Conservation (phyloP, 495 filamentous ascomycete genomes). For the Lentithecium fluviatile region DNA sequence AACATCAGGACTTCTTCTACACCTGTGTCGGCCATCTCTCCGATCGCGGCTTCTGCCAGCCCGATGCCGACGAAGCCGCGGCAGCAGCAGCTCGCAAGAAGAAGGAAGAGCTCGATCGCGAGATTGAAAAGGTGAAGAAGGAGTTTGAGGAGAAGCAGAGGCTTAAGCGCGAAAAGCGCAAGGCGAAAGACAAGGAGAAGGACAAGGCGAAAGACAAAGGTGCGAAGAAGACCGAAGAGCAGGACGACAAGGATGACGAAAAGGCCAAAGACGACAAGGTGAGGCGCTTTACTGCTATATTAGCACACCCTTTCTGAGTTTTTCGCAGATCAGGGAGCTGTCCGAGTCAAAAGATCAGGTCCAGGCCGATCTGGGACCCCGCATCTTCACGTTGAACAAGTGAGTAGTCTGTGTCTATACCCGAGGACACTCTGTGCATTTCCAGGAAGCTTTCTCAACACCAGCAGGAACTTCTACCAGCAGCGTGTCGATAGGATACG, state of each 20-base stretch:
- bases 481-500: slow-evolving; percentile 76
- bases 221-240: slow-evolving; percentile 41
- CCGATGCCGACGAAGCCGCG: slow-evolving; percentile 74
- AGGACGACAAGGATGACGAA: slow-evolving; percentile 46
- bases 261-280: slow-evolving; percentile 54
- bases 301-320: slow-evolving; percentile 20
- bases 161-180: slow-evolving; percentile 64
- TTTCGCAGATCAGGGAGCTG: slow-evolving; percentile 40
- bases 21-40: slow-evolving; percentile 81
- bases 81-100: slow-evolving; percentile 59
- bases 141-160: slow-evolving; percentile 81
- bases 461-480: slow-evolving; percentile 75
- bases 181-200: slow-evolving; percentile 47
- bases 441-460: slow-evolving; percentile 28
- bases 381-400: slow-evolving; percentile 86
- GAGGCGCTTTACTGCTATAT: slow-evolving; percentile 1
- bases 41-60: slow-evolving; percentile 76
- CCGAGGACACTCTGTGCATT: not conserved
- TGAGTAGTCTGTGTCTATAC: slow-evolving; percentile 45
- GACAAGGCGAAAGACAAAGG: slow-evolving; percentile 39
- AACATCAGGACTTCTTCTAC: slow-evolving; percentile 87
- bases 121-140: slow-evolving; percentile 65
- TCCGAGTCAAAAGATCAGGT: slow-evolving; percentile 35
- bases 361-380: slow-evolving; percentile 49
- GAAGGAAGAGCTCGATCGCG: slow-evolving; percentile 44